Evolutionary conservation across 257 asterid species (phyloP), one percentile per base, ranked within the genome.

Genomic region (Datura wrightii): DNA sequence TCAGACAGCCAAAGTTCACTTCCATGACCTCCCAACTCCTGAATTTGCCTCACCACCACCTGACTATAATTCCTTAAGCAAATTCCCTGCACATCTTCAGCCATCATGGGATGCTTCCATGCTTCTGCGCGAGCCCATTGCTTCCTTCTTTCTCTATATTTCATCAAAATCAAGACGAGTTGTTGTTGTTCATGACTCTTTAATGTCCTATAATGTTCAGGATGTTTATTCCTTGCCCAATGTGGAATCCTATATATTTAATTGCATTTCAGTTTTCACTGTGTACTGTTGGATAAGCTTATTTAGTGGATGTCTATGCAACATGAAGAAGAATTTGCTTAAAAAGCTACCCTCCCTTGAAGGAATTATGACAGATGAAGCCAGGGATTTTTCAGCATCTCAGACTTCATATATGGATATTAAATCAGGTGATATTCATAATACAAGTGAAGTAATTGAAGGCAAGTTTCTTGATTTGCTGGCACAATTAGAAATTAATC

Each of bases 11-110:
- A 41, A 70, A 70, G 0, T 70, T 14, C 16, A 41, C 8, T 70
- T 69, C 15, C 79, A 41, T 69, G 79, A 69, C 79, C 13, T 69
- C 5, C 79, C 79, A 41, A 41, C 31, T 16, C 79, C 79, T 69
- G 79, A 69, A 41, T 44, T 41, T 0, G 4, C 53, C 79, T 69
- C 70, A 34, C 65, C 65, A 2, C 5, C 19, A 5, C 65, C 65
- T 58, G 65, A 18, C 65, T 6, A 18, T 58, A 58, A 58, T 7
- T 6, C 65, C 31, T 18, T 7, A 2, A 63, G 14, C 18, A 63
- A 63, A 63, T 63, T 31, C 39, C 42, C 74, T 3, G 15, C 50
- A 8, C 46, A 66, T 66, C 13, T 41, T 69, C 36, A 39, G 54
- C 31, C 54, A 70, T 2, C 31, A 70, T 1, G 54, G 54, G 54